A percentile compares a stretch with the other conserved stretches of the same genome.
Conservation (phyloP, 192 early-diverging fungal genomes). For the Mortierella alpina region DNA sequence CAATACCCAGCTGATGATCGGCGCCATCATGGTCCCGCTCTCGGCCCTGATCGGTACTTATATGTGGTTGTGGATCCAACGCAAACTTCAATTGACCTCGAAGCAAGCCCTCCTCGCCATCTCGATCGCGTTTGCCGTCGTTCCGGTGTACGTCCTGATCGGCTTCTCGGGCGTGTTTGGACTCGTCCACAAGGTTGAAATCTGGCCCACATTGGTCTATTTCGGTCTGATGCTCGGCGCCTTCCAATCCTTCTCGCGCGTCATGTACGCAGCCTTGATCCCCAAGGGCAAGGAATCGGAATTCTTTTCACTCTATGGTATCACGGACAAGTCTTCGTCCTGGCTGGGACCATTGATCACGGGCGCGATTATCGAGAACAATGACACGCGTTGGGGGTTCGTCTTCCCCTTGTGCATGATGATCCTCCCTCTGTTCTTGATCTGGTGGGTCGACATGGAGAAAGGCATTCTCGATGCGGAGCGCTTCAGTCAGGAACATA, state of each 20-base stretch:
- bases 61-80: slow-evolving; percentile 67
- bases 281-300: slow-evolving; percentile 75
- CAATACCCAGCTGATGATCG: slow-evolving; percentile 61
- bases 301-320: slow-evolving; percentile 78
- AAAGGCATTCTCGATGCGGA: slow-evolving; percentile 66
- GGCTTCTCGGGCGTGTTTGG: slow-evolving; percentile 70
- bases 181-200: slow-evolving; percentile 61
- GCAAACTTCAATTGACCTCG: slow-evolving; percentile 57
- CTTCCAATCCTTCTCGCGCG: slow-evolving; percentile 66
- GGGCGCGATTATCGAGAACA: slow-evolving; percentile 68
- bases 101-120: slow-evolving; percentile 66
- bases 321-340: slow-evolving; percentile 76
- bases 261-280: slow-evolving; percentile 70
- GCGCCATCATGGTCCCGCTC: slow-evolving; percentile 68
- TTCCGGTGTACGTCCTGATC: slow-evolving; percentile 74
- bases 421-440: slow-evolving; percentile 60
- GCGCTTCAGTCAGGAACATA: slow-evolving; percentile 41
- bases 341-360: slow-evolving; percentile 83
- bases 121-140: slow-evolving; percentile 54
- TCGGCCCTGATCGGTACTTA: slow-evolving; percentile 66
- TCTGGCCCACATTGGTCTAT: slow-evolving; percentile 64
- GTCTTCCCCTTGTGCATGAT: slow-evolving; percentile 67
- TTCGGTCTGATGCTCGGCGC: slow-evolving; percentile 75
- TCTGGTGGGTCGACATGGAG: slow-evolving; percentile 66
- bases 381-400: slow-evolving; percentile 66